These are phyloP conservation scores for Grosmannia penicillata DNA, from an alignment of 2,329 filamentous ascomycete species.

Conservation along the genomic window DNA sequence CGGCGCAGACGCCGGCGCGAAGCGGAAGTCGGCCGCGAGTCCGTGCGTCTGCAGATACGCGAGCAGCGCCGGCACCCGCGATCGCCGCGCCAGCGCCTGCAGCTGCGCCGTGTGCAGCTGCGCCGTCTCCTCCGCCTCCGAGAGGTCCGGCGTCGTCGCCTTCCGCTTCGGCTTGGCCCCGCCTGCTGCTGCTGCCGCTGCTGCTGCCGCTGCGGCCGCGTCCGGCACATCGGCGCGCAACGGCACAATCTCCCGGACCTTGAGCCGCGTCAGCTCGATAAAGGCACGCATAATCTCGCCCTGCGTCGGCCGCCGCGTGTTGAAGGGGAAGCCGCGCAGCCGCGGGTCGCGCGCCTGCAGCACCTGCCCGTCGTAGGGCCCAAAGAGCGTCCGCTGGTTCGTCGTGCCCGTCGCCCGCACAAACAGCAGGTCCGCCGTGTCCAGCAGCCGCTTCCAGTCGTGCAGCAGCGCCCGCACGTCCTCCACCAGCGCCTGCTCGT, in stretches of 20 bases:
- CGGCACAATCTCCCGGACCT: slow-evolving; percentile 68
- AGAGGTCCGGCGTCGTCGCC: slow-evolving; percentile 24
- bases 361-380: slow-evolving; percentile 80
- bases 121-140: slow-evolving; percentile 69
- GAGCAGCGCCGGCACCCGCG: slow-evolving; percentile 74
- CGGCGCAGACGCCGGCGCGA: slow-evolving; percentile 49
- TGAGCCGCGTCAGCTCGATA: slow-evolving; percentile 81
- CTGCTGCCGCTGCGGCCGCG: slow-evolving; percentile 22
- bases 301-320: slow-evolving; percentile 79
- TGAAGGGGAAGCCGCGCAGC: slow-evolving; percentile 83
- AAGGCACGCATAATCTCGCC: slow-evolving; percentile 90
- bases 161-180: slow-evolving; percentile 26
- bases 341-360: slow-evolving; percentile 64
- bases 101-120: slow-evolving; percentile 78
- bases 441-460: slow-evolving; percentile 78
- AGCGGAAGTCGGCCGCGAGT: slow-evolving; percentile 57
- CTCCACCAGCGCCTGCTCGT: slow-evolving; percentile 78
- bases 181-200: slow-evolving; percentile 21
- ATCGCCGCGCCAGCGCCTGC: slow-evolving; percentile 74
- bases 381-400: slow-evolving; percentile 77
- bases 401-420: slow-evolving; percentile 77
- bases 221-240: slow-evolving; percentile 15
- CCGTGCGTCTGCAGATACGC: slow-evolving; percentile 69
- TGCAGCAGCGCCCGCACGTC: slow-evolving; percentile 69
- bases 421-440: slow-evolving; percentile 74